Base-by-base conservation (phyloP, 2,329 filamentous ascomycete species). In the Pseudogymnoascus sp. region DNA sequence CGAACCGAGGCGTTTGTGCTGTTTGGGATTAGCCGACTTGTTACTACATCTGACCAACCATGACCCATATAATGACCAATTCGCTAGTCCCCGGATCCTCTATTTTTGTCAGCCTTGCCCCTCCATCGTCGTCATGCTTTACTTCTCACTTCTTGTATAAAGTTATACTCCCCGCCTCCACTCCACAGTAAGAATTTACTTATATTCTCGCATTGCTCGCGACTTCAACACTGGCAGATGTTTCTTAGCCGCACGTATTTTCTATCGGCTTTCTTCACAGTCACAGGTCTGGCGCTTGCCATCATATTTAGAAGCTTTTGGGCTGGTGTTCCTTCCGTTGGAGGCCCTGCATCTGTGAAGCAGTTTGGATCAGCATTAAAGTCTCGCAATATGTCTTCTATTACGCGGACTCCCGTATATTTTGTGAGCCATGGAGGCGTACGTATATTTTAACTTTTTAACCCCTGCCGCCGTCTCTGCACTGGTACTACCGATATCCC, bases 341-440 rank as follows among this genome's bases (percentile, higher is more conserved):
- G 31, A 14, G 35, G 5, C 35, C 7, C 28, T 4, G 53, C 26
- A 16, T 33, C 53, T 4, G 37, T 53, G n/a, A 53, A 31, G 7
- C 26, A 31, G n/a, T 53, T 53, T 31, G 46, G 46, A 11, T 53
- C 56, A 60, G 2, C 35, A 24, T 35, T 63, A 16, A 62, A 28
- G 40, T n/a, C 61, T 37, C 35, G n/a, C 24, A 68, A 64, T 33
- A 68, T 67, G 66, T 62, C 66, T 50, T 56, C 66, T 1, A 59
- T n/a, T 22, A 6, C 56, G 19, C 16, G 62, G 24, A 70, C 66
- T 5, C 69, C 69, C 4, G 64, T 69, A 4, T 70, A 69, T 53
- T 70, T 71, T 38, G 46, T 71, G n/a, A 69, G 67, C 60, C 68
- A 69, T 67, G 68, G 69, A 22, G 68, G 66, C 10, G 68, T 71